Evolutionary conservation across 2,329 filamentous ascomycete genomes (phyloP).

Genomic region (Ustilaginoidea virens): DNA sequence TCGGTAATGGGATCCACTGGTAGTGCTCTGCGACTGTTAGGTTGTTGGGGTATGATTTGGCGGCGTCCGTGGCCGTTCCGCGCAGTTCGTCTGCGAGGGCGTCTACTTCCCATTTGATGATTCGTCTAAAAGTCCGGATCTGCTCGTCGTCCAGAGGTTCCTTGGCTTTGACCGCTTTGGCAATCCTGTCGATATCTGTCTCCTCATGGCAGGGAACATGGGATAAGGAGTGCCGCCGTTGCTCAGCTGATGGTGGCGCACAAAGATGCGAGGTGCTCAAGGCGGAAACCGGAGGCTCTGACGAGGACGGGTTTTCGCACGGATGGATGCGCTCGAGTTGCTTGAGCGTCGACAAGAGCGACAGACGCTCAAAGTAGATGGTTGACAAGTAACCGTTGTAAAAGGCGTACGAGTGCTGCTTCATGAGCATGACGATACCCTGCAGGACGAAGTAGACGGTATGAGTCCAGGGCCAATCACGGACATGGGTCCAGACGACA

Average conservation of each 20-base stretch:
- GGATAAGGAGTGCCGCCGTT: slow-evolving; percentile 25
- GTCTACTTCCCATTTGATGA: slow-evolving; percentile 53
- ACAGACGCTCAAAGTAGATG: slow-evolving; percentile 33
- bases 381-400: slow-evolving; percentile 62
- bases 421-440: slow-evolving; percentile 65
- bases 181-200: slow-evolving; percentile 42
- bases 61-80: slow-evolving; percentile 38
- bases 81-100: slow-evolving; percentile 48
- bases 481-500: slow-evolving; percentile 49
- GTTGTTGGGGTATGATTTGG: slow-evolving; percentile 50
- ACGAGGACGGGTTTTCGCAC: slow-evolving; percentile 24
- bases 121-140: slow-evolving; percentile 44
- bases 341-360: slow-evolving; percentile 33
- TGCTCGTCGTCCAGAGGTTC: slow-evolving; percentile 46
- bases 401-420: slow-evolving; percentile 66
- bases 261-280: slow-evolving; percentile 31
- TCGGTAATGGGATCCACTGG: slow-evolving; percentile 62
- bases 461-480: slow-evolving; percentile 73
- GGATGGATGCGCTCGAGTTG: slow-evolving; percentile 40
- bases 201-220: slow-evolving; percentile 21
- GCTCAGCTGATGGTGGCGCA: slow-evolving; percentile 23
- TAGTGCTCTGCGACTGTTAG: slow-evolving; percentile 49
- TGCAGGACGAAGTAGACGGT: slow-evolving; percentile 66
- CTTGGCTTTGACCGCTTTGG: slow-evolving; percentile 43
- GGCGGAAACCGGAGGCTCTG: slow-evolving; percentile 23